Evolutionary conservation across 2,329 filamentous ascomycete species (phyloP), one percentile per base, ranked within the genome.

Genomic region (Sarocladium kiliense): DNA sequence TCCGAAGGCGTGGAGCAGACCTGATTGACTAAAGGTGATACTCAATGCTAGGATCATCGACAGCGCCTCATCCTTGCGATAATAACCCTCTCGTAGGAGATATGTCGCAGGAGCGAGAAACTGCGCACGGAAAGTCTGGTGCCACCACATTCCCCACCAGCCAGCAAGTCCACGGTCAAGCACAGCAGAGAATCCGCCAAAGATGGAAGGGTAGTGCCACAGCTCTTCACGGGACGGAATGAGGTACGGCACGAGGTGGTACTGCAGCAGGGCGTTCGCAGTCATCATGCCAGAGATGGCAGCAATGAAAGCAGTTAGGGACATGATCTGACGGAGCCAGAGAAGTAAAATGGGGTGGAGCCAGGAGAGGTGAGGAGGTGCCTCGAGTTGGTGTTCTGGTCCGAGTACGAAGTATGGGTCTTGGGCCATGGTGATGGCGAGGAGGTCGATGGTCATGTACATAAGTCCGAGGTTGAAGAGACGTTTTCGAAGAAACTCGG

Each of bases 131-230:
- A 96, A 95, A 2, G 87, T 86, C 70, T 97, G 92, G 68, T 97
- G 93, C 93, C 93, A 97, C 79, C 85, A 93, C 21, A 76, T 77
- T 44, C 88, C 86, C 93, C 93, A 97, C 71, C 87, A 88, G 1
- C 91, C 92, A 1, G 81, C 78, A 2, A 97, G 75, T 0, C 93
- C 92, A 57, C 82, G 76, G 58, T 91, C 82, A 11, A 86, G 70
- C 2, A 92, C 75, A 25, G 75, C 70, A 0, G 63, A 62, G 55
- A 79, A 72, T 19, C 74, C 74, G 12, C 88, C 86, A 57, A 85
- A 77, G 3, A 80, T 73, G 27, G 80, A 70, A 1, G 82, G 75
- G 58, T 77, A 74, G 50, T 77, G 73, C 80, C 79, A 84, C 2
- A 81, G 70, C 47, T 79, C 72, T 7, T 66, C 68, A 42, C 75